phyloP scores from a whole-genome alignment of 2,329 filamentous ascomycete species.

The Fusarium piperis region DNA sequence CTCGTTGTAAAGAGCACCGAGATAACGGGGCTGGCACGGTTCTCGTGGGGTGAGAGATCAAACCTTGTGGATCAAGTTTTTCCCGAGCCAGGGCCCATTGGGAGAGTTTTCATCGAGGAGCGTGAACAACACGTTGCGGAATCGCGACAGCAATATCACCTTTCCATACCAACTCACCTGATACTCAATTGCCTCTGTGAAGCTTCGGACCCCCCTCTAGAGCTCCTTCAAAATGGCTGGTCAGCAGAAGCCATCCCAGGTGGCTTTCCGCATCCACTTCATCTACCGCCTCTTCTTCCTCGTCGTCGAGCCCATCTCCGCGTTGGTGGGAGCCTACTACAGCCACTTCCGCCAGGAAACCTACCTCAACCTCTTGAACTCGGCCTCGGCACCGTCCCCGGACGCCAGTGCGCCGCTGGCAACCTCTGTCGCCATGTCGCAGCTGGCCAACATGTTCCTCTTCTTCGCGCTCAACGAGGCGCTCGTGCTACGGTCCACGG shows the following conservation, averaged over 20 bases:
- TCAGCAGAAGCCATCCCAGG: slow-evolving; percentile 28
- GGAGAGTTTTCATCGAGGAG: slow-evolving; percentile 8
- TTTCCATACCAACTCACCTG: background rate
- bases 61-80: slow-evolving; percentile 41
- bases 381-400: slow-evolving; percentile 52
- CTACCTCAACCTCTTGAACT: slow-evolving; percentile 74
- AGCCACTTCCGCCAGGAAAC: slow-evolving; percentile 58
- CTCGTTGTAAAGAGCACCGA: background rate
- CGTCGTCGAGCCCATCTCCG: slow-evolving; percentile 70
- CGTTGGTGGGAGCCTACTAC: slow-evolving; percentile 63
- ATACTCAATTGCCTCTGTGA: background rate
- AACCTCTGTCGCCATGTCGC: slow-evolving; percentile 74
- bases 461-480: slow-evolving; percentile 82
- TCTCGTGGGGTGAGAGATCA: slow-evolving; percentile 12
- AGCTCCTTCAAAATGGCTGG: slow-evolving; percentile 36
- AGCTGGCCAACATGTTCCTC: slow-evolving; percentile 82
- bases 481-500: slow-evolving; percentile 75
- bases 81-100: slow-evolving; percentile 31
- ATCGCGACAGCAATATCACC: background rate
- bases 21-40: background rate
- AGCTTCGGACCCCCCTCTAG: background rate
- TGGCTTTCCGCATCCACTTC: slow-evolving; percentile 62
- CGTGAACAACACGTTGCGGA: slow-evolving; percentile 20
- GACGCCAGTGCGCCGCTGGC: slow-evolving; percentile 60
- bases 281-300: slow-evolving; percentile 80